A percentile compares a stretch with the other conserved stretches of the same genome.
Conservation (phyloP, 495 filamentous ascomycete genomes). For the Xylaria acuta region DNA sequence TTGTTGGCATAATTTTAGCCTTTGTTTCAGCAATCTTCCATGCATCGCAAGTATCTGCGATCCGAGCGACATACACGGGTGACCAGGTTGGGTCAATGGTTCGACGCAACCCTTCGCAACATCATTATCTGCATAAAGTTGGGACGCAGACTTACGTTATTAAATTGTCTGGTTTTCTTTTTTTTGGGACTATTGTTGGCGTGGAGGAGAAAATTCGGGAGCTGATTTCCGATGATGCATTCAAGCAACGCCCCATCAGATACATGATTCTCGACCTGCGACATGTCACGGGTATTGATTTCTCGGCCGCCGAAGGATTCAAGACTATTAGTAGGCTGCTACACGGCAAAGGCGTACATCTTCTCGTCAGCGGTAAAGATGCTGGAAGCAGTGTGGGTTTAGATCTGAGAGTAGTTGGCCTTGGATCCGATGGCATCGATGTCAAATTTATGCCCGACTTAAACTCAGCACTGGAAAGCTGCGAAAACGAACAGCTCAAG, state of each 20-base stretch:
- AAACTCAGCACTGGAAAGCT: slow-evolving; percentile 90
- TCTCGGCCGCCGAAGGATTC: slow-evolving; percentile 93
- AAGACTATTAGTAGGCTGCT: slow-evolving; percentile 88
- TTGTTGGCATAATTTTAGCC: slow-evolving; percentile 88
- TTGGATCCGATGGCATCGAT: slow-evolving; percentile 69
- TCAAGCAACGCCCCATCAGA: slow-evolving; percentile 76
- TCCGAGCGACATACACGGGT: slow-evolving; percentile 85
- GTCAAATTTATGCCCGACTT: slow-evolving; percentile 85
- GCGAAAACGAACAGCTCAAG: slow-evolving; percentile 93
- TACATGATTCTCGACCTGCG: slow-evolving; percentile 90
- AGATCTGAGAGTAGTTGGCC: slow-evolving; percentile 78
- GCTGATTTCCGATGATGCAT: slow-evolving; percentile 81
- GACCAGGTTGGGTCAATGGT: slow-evolving; percentile 90
- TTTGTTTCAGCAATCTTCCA: slow-evolving; percentile 91
- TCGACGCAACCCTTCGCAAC: slow-evolving; percentile 85
- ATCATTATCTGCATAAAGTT: slow-evolving; percentile 81
- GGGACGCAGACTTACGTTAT: slow-evolving; percentile 87
- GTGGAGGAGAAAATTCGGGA: slow-evolving; percentile 86
- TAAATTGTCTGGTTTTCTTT: slow-evolving; percentile 90
- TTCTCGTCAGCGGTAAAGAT: slow-evolving; percentile 81
- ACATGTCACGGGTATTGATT: slow-evolving; percentile 91
- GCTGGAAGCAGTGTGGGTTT: slow-evolving; percentile 75
- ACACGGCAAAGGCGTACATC: slow-evolving; percentile 70
- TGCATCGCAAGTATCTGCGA: slow-evolving; percentile 84
- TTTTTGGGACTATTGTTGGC: slow-evolving; percentile 95